Base-by-base conservation (phyloP, 2,329 filamentous ascomycete species). In the Colletotrichum theobromicola region DNA sequence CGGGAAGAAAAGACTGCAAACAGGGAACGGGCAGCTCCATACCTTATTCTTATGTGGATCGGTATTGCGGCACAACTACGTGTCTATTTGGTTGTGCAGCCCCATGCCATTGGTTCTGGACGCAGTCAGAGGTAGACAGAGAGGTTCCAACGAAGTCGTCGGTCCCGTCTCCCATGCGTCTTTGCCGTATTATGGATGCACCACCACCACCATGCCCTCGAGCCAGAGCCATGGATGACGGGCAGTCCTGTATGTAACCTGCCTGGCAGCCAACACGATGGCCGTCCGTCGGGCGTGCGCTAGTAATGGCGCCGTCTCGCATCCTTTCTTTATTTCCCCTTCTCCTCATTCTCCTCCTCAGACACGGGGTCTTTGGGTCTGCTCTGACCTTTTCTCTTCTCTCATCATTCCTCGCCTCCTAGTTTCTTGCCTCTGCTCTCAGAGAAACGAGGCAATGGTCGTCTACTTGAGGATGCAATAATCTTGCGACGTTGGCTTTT, bases 11-110 rank as follows among this genome's bases (percentile, higher is more conserved):
- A 67, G 26, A 18, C 18, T 35, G 64, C 64, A 57, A 28, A 21
- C 32, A 67, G 65, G 65, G 53, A 37, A 67, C 12, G 34, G 57
- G 57, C 65, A 35, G 55, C 30, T 42, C 65, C 65, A 67, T 67
- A 24, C 26, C 60, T 63, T 72, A 60, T 37, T 26, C 21, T 57
- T 12, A 50, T 50, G 68, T 75, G 72, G 72, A 75, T 46, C 72
- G 69, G 63, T 24, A 53, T 42, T 50, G 46, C 72, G 63, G 68
- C 67, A 63, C 63, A 63, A 42, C 46, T 50, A 72, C 57, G 34
- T 32, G 64, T 18, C 61, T 61, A 53, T 18, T 32, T 63, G 62
- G 53, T 34, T 18, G 42, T 67, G 24, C 42, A 62, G 37, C 42
- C 42, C 28, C 42, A 34, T 24, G 50, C 70, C 30, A 74, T 62